Evolutionary conservation across 345 rosid genomes (phyloP), one percentile per base, ranked within the genome.

Genomic region (Euphorbia tirucalli): DNA sequence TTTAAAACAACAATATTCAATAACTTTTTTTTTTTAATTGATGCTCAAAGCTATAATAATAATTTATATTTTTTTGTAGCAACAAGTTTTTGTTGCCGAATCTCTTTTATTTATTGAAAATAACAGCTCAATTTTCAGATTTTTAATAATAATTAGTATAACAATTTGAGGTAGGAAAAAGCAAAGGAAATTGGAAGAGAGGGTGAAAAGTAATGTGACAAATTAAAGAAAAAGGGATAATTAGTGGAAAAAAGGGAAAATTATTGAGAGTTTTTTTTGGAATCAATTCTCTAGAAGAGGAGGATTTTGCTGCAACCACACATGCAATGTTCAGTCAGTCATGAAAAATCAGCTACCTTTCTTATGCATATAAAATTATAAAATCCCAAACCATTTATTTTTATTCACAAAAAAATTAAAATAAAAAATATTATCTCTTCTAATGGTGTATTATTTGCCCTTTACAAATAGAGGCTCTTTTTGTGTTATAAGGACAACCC

Each of bases 291-390:
- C 31, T 61, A 1, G 35, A 46, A 31, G 35, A 74, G 63, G 31
- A 39, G 22, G 15, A 24, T 11, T 63, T 56, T 25, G 64, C 49
- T 69, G 74, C 71, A 64, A 68, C 2, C 44, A 77, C 79, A 75
- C 77, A 77, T 74, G 81, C 72, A 68, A 22, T 74, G 78, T 80
- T 35, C 50, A 73, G 66, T 50, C 43, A 70, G 44, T 41, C 19
- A 28, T 58, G 19, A 18, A 16, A 43, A 61, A 60, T 30, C 18
- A 56, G 14, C 46, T 46, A 46, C 19, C 52, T 46, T 46, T 46
- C 19, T 6, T 46, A 46, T 46, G 13, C 14, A 13, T 1, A 13
- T 46, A 3, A 3, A 3, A 3, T 35, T 35, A 13, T 46, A 46
- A 13, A 46, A 46, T 44, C 11, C 11, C 49, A 44, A 44, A 7